Conservation (phyloP, 1,284 basidiomycete genomes). For the Gomphus bonarii region DNA sequence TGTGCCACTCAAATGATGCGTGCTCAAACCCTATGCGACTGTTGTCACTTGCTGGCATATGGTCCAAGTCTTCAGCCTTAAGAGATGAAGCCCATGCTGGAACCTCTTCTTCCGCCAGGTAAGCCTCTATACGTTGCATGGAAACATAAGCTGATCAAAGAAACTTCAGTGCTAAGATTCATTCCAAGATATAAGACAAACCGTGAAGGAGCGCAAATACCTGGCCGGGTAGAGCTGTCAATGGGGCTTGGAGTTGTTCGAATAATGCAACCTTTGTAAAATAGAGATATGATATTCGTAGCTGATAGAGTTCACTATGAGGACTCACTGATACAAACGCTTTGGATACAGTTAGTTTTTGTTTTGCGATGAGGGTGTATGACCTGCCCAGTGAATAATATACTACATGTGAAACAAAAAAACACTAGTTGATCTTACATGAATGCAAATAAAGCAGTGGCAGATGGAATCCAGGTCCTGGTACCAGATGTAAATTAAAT, state of each 20-base stretch:
- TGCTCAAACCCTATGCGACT: slow-evolving; percentile 38
- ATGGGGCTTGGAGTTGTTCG: slow-evolving; percentile 51
- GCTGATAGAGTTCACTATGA: not conserved
- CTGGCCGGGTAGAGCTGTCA: slow-evolving; percentile 51
- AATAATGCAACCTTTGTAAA: slow-evolving; percentile 38
- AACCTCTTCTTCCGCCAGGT: slow-evolving; percentile 53
- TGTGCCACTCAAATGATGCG: slow-evolving; percentile 50
- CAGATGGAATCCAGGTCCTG: slow-evolving; percentile 64
- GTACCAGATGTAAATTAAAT: not conserved
- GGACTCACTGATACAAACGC: slow-evolving; percentile 45
- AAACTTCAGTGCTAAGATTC: slow-evolving; percentile 8
- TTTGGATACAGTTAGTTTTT: slow-evolving; percentile 53
- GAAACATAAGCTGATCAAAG: slow-evolving; percentile 46
- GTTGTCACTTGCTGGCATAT: slow-evolving; percentile 13
- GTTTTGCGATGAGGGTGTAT: slow-evolving; percentile 49
- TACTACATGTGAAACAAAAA: not conserved
- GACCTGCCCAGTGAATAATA: slow-evolving; percentile 22
- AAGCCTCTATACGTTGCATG: slow-evolving; percentile 58
- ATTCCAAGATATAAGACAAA: slow-evolving; percentile 18
- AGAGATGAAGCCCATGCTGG: slow-evolving; percentile 56
- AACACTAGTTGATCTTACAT: slow-evolving; percentile 17
- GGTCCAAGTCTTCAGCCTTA: slow-evolving; percentile 17
- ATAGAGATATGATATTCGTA: not conserved
- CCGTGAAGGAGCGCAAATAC: slow-evolving; percentile 55
- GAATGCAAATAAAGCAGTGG: slow-evolving; percentile 52